Evolutionary conservation across 163 green algal species (phyloP), one percentile per base, ranked within the genome.

Genomic region (Scenedesmus sp.): DNA sequence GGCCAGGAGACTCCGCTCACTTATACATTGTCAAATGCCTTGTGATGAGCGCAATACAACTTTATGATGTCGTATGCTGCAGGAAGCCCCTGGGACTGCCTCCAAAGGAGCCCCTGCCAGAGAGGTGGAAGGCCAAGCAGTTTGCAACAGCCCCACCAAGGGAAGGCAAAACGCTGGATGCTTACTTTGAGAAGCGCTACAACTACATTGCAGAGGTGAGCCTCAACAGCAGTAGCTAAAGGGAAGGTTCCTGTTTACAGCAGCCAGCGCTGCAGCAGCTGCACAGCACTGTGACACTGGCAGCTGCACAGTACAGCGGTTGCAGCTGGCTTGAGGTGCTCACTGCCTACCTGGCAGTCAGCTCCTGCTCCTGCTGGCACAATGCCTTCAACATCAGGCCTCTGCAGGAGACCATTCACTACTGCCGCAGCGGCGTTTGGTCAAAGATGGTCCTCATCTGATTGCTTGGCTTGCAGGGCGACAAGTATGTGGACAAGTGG

Each of bases 131-230:
- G 26, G 97, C 95, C 12, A 98, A 98, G 92, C 97, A 98, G 88
- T 94, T 98, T 46, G 84, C 89, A 34, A 96, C 93, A 5, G 66
- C 85, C 0, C 89, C 96, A 23, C 92, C 94, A 0, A 96, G 96
- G 83, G 92, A 95, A 0, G 96, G 97, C 20, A 95, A 95, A 26
- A 97, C 94, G 3, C 93, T 95, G 0, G 95, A 97, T 52, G 95
- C 94, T 0, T 98, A 96, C 67, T 98, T 99, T 79, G 96, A 98
- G 57, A 97, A 98, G 94, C 96, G 97, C 88, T 96, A 98, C 88
- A 94, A 94, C 16, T 98, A 95, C 94, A 96, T 98, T 55, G 92
- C 91, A 23, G 94, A 97, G 84, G 96, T 97, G 54, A 60, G 13
- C 81, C 34, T 7, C 81, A 46, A 15, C 55, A 26, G 4, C 52